A percentile compares a stretch with the other conserved stretches of the same genome.
phyloP scores from a whole-genome alignment of 2,329 filamentous ascomycete species.

The Cryphonectria naterciae region DNA sequence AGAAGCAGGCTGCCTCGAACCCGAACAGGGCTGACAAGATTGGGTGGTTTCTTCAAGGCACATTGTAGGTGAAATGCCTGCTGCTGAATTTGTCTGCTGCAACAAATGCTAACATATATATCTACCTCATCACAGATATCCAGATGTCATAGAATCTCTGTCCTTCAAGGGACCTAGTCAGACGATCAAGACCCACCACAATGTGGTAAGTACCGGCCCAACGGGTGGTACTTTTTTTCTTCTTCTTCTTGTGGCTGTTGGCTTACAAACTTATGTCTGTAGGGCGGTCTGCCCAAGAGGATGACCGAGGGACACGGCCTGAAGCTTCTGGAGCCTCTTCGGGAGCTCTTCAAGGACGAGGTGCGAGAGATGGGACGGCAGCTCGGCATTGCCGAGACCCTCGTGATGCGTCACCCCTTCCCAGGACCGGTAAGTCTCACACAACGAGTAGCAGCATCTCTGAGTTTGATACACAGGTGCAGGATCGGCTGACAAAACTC shows the following conservation, averaged over 20 bases:
- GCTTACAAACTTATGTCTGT: background rate
- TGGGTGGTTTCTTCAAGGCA: constrained; percentile 86
- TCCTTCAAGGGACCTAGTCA: constrained; percentile 53
- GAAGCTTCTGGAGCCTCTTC: constrained; percentile 77
- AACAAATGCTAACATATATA: constrained; percentile 5
- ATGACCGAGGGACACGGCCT: constrained; percentile 17
- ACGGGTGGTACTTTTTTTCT: background rate
- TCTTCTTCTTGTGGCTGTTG: background rate
- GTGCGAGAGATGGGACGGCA: constrained; percentile 71
- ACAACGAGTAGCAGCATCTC: background rate
- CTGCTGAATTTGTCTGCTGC: background rate
- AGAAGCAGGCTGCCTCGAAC: constrained; percentile 42
- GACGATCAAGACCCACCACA: constrained; percentile 49
- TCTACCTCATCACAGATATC: constrained; percentile 13
- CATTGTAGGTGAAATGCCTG: constrained; percentile 59
- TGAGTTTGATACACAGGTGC: background rate
- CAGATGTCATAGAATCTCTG: constrained; percentile 49
- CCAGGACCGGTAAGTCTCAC: constrained; percentile 51
- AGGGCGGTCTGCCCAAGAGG: constrained; percentile 17
- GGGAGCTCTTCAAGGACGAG: constrained; percentile 85
- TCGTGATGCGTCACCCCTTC: constrained; percentile 80
- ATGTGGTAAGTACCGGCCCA: constrained; percentile 1
- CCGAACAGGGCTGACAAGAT: constrained; percentile 68
- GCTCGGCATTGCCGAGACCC: constrained; percentile 72
- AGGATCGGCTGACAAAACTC: background rate